phyloP scores from a whole-genome alignment of 768 basidiomycete species.

The Suillus americanus region DNA sequence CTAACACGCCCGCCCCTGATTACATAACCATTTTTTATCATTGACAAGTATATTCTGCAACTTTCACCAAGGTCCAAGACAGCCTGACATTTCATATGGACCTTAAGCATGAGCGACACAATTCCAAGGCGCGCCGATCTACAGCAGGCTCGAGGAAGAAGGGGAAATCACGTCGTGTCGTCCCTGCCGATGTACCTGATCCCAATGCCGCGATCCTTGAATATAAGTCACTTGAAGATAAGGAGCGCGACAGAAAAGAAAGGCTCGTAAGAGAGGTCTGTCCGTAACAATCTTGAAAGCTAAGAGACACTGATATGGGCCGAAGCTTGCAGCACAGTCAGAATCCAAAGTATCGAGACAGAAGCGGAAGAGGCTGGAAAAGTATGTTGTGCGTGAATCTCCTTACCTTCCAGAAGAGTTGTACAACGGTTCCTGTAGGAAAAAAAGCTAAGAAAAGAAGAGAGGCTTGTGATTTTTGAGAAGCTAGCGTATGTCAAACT shows the following conservation, averaged over 20 bases:
- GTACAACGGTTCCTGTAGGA: constrained; percentile 47
- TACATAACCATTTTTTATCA: not conserved
- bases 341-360: constrained; percentile 77
- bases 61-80: not conserved
- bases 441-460: constrained; percentile 91
- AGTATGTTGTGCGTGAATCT: constrained; percentile 72
- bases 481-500: constrained; percentile 68
- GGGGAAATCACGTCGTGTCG: constrained; percentile 42
- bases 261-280: constrained; percentile 62
- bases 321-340: constrained; percentile 42
- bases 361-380: constrained; percentile 87
- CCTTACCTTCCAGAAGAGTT: not conserved
- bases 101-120: constrained; percentile 39
- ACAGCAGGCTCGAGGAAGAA: constrained; percentile 63
- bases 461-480: constrained; percentile 71
- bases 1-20: no score
- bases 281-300: constrained; percentile 4
- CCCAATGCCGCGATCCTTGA: constrained; percentile 59
- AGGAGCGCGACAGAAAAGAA: constrained; percentile 58
- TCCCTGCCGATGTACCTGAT: constrained; percentile 36
- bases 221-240: constrained; percentile 60
- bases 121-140: constrained; percentile 69
- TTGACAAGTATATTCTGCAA: not conserved
- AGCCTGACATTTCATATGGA: constrained; percentile 19
- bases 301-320: not conserved